These are phyloP conservation scores for Diatrype stigma DNA, from an alignment of 2,329 filamentous ascomycete genomes.

Conservation along the genomic window DNA sequence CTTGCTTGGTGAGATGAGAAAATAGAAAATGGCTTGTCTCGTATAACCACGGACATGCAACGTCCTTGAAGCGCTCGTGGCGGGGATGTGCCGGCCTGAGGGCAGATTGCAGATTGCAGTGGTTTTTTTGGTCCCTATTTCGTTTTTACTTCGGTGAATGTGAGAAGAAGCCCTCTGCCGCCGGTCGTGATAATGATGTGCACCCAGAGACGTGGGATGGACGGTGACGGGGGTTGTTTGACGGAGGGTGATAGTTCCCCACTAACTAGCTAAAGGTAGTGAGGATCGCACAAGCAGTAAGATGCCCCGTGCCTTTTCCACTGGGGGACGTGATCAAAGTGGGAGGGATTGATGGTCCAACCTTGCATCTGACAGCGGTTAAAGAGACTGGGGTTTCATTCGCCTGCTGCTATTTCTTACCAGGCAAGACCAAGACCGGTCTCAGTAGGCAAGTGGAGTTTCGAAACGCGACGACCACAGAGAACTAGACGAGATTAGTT, in stretches of 20 bases:
- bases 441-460: conserved; percentile 8
- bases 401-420: conserved; percentile 25
- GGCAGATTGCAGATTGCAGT: conserved; percentile 21
- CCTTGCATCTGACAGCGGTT: conserved; percentile 37
- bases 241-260: conserved; percentile 33
- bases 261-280: conserved; percentile 19
- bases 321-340: conserved; percentile 28
- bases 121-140: too few relatives aligned
- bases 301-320: conserved; percentile 33
- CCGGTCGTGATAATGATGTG: conserved; percentile 24
- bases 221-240: conserved; percentile 27
- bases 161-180: conserved; percentile 21
- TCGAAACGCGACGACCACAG: not conserved
- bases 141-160: conserved; percentile 20
- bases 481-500: not conserved
- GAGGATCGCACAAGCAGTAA: conserved; percentile 35
- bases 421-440: conserved; percentile 4
- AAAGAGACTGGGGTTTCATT: conserved; percentile 37
- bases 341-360: conserved; percentile 32
- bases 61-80: conserved; percentile 28
- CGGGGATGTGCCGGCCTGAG: conserved; percentile 22
- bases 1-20: conserved; percentile 27
- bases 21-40: conserved; percentile 25
- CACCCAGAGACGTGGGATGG: conserved; percentile 26
- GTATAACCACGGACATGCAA: conserved; percentile 32